A percentile compares a stretch with the other conserved stretches of the same genome.
phyloP scores from a whole-genome alignment of 2,329 filamentous ascomycete species.

The Xylaria sp. region DNA sequence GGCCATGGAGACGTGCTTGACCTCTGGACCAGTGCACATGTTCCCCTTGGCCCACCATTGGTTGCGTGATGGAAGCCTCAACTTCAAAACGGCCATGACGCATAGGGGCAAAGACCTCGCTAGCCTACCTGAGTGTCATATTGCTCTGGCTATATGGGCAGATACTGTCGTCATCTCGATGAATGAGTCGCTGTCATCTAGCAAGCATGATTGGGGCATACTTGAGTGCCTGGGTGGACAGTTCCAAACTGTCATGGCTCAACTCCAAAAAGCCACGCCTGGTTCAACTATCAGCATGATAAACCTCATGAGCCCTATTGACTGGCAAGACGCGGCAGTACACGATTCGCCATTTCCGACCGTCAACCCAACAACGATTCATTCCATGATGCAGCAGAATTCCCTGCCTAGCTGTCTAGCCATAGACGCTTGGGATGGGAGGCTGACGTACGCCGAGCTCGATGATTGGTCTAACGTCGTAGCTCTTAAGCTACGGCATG shows the following conservation, averaged over 20 bases:
- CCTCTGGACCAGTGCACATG: not conserved
- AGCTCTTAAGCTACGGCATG: not conserved
- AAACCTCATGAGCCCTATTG: not conserved
- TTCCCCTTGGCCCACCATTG: not conserved
- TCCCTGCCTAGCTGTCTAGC: not conserved
- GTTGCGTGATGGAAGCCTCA: not conserved
- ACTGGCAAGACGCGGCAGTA: not conserved
- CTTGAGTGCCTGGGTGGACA: not conserved
- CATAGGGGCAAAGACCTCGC: not conserved
- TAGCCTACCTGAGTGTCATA: not conserved
- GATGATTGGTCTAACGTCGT: not conserved
- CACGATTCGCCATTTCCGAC: not conserved
- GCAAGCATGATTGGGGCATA: not conserved
- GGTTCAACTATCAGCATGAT: not conserved
- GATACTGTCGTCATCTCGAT: not conserved
- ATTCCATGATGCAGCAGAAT: not conserved
- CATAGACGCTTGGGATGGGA: conserved; percentile 1
- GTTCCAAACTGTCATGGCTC: not conserved
- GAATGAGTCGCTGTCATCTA: not conserved
- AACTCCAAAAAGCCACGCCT: not conserved
- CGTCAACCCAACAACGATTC: not conserved
- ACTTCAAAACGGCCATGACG: not conserved
- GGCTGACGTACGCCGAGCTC: not conserved
- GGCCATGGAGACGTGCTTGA: not conserved
- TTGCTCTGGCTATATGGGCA: not conserved